phyloP scores from a whole-genome alignment of 352 stramenopile genomes.

The Phytophthora capsici region DNA sequence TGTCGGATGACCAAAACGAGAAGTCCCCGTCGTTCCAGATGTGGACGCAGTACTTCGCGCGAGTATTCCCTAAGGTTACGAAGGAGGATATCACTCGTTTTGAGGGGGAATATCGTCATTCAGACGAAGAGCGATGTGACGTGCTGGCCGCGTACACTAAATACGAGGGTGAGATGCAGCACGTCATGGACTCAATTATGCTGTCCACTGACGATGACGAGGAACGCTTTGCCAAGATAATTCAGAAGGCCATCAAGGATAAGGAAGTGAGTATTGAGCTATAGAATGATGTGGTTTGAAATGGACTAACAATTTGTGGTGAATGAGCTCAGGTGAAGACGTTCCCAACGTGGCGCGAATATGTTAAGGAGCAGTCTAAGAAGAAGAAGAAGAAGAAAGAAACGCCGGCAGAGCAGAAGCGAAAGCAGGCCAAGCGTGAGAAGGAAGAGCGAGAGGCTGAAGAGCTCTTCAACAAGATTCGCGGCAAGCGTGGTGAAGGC shows the following conservation, averaged over 20 bases:
- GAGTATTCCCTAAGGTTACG: constrained; percentile 89
- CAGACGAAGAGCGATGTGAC: constrained; percentile 84
- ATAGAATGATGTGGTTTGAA: background rate
- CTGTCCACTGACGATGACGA: constrained; percentile 85
- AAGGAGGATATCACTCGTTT: constrained; percentile 82
- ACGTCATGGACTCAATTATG: constrained; percentile 90
- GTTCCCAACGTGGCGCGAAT: constrained; percentile 53
- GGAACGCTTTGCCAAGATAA: constrained; percentile 70
- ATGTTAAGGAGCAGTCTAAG: constrained; percentile 45
- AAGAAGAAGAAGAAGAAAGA: constrained; percentile 47
- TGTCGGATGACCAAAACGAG: constrained; percentile 51
- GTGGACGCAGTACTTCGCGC: constrained; percentile 90
- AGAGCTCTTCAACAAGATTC: constrained; percentile 67
- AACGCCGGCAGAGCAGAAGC: constrained; percentile 46
- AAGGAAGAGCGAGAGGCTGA: constrained; percentile 72
- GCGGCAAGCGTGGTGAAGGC: constrained; percentile 45
- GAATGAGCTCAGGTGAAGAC: constrained; percentile 35
- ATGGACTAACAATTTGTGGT: background rate
- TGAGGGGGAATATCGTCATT: constrained; percentile 80
- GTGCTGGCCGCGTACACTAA: constrained; percentile 82
- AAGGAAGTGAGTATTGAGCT: constrained; percentile 27
- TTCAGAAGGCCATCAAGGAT: constrained; percentile 62
- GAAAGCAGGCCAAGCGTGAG: constrained; percentile 55
- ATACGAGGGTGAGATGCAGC: constrained; percentile 78
- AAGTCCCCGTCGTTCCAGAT: constrained; percentile 65